These are phyloP conservation scores for Fusarium kyushuense DNA, from an alignment of 2,329 filamentous ascomycete genomes.

Conservation along the genomic window DNA sequence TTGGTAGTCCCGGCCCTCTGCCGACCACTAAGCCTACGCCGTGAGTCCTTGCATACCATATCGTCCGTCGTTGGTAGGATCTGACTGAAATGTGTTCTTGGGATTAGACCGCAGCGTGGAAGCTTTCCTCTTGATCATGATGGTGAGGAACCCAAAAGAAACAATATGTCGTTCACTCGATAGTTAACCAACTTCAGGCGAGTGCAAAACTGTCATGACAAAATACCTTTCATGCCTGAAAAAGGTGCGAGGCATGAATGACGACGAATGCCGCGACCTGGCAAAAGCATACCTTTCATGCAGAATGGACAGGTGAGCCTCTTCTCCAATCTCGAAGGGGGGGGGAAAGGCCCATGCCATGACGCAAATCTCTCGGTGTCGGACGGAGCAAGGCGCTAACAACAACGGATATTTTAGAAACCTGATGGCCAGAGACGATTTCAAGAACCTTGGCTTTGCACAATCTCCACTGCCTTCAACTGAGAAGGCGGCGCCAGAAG, in stretches of 20 bases:
- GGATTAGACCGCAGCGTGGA: constrained; percentile 81
- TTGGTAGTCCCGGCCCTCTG: constrained; percentile 77
- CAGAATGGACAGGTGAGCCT: constrained; percentile 88
- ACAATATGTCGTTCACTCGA: neutral
- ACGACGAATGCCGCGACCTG: constrained; percentile 83
- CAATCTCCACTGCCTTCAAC: constrained; percentile 43
- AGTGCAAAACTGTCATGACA: constrained; percentile 92
- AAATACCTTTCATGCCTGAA: constrained; percentile 90
- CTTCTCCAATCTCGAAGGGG: neutral
- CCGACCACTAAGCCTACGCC: constrained; percentile 75
- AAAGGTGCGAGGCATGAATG: constrained; percentile 84
- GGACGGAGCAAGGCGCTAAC: constrained; percentile 35
- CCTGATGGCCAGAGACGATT: constrained; percentile 94
- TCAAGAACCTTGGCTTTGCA: constrained; percentile 89
- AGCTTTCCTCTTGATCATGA: constrained; percentile 96
- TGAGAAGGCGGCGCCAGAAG: constrained; percentile 48
- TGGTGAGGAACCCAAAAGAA: constrained; percentile 55
- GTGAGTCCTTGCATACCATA: constrained; percentile 58
- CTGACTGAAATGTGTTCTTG: constrained; percentile 27
- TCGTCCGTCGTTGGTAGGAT: neutral
- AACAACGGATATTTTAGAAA: constrained; percentile 67
- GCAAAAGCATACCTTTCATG: constrained; percentile 92
- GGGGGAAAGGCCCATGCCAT: constrained; percentile 23
- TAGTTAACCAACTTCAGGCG: constrained; percentile 66
- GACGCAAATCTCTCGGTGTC: constrained; percentile 28